Evolutionary conservation across 1,284 basidiomycete genomes (phyloP), one percentile per base, ranked within the genome.

Genomic region (Ceratobasidium sp.): DNA sequence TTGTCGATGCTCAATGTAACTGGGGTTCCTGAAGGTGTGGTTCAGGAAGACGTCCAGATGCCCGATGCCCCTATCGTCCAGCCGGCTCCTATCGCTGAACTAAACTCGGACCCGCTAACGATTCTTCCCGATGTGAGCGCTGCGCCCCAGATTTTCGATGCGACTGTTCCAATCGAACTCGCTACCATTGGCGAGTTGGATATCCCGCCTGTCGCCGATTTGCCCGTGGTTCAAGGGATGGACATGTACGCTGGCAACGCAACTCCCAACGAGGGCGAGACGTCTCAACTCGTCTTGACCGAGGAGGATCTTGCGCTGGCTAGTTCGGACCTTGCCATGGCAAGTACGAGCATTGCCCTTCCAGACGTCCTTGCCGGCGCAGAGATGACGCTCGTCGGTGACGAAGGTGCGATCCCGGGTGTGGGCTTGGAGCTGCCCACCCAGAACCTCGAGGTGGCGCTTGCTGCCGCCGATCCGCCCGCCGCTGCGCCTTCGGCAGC

Each of bases 241-340:
- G 58, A 64, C 47, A 64, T 64, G 58, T 64, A 64, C 58, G 25
- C 58, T 10, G 27, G 47, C 31, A 64, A 49, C 34, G 20, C 13
- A 13, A 64, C 58, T 3, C 58, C 58, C 15, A 31, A 47, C 32
- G 58, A 27, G n/a, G 31, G 31, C 15, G 58, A 45, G 34, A 32
- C 45, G 5, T 27, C 58, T 10, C 58, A 40, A 47, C 43, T 42
- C 35, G 29, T 57, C 40, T 49, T 60, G 57, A 60, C 57, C 42
- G 57, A 60, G 15, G 43, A 45, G 27, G 57, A 60, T 35, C 35
- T 64, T 2, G 58, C 58, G 20, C 58, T 64, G 13, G 47, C 58
- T 10, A 52, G 20, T 22, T 17, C 43, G 22, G 58, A 45, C 34
- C 31, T 64, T 5, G 43, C 58, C 12, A 43, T 64, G 10, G 43